phyloP scores from a whole-genome alignment of 179 eudicot species.

The Beta corolliflora region DNA sequence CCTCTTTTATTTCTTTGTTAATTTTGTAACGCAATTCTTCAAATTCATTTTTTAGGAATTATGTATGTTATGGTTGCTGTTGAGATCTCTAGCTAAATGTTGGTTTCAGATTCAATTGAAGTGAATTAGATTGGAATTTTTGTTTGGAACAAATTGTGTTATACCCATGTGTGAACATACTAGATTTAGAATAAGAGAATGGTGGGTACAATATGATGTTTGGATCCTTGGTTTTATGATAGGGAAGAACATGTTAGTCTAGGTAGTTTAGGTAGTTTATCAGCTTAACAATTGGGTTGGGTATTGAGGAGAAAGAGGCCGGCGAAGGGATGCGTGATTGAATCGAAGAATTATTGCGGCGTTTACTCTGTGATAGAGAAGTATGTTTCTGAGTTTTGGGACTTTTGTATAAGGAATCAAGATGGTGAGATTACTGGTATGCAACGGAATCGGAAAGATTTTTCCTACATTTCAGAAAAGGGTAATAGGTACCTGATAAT shows the following conservation, averaged over 20 bases:
- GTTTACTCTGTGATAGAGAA: neutral
- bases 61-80: neutral
- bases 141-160: neutral
- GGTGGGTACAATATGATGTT: neutral
- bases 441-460: neutral
- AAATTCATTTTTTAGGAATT: neutral
- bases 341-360: neutral
- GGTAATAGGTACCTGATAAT: neutral
- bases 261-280: neutral
- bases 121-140: neutral
- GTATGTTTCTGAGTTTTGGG: neutral
- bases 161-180: too few relatives aligned
- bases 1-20: neutral
- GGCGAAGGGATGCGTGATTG: neutral
- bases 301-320: neutral
- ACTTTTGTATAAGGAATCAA: neutral
- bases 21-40: neutral
- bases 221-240: neutral
- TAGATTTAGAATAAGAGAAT: neutral
- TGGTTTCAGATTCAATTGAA: too few relatives aligned
- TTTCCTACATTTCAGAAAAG: neutral
- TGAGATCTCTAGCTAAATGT: too few relatives aligned
- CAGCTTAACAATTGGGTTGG: neutral
- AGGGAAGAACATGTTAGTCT: neutral
- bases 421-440: neutral